phyloP scores from a whole-genome alignment of 2,329 filamentous ascomycete genomes.

The Beauveria scarabaeidicola region DNA sequence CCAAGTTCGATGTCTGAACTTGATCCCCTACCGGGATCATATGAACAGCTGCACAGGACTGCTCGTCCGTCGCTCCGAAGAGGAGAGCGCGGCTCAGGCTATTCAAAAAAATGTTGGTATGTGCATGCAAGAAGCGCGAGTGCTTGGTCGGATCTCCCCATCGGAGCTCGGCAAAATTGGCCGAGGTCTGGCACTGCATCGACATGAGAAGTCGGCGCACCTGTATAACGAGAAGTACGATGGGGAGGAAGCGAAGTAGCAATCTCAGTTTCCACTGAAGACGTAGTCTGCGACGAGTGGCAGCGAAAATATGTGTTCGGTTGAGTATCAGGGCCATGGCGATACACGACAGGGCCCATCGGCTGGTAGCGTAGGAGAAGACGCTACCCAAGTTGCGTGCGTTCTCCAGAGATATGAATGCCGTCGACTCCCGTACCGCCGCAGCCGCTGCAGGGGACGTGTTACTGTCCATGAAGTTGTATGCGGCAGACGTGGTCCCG shows the following conservation, averaged over 20 bases:
- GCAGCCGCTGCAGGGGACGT: neutral
- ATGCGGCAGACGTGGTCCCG: slow-evolving; percentile 18
- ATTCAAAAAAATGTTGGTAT: slow-evolving; percentile 63
- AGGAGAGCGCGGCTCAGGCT: slow-evolving; percentile 62
- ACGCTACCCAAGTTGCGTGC: slow-evolving; percentile 71
- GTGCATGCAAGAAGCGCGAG: slow-evolving; percentile 60
- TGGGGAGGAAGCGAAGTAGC: slow-evolving; percentile 60
- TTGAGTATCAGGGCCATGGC: slow-evolving; percentile 82
- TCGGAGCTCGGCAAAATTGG: slow-evolving; percentile 58
- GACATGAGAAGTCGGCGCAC: slow-evolving; percentile 66
- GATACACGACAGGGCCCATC: slow-evolving; percentile 86
- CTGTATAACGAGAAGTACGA: slow-evolving; percentile 61
- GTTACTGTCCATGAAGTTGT: slow-evolving; percentile 22
- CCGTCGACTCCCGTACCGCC: slow-evolving; percentile 27
- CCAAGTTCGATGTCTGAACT: slow-evolving; percentile 36
- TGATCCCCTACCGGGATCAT: slow-evolving; percentile 43
- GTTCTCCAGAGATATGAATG: slow-evolving; percentile 43
- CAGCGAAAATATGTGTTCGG: slow-evolving; percentile 87
- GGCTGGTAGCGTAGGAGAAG: slow-evolving; percentile 83
- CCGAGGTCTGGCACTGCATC: slow-evolving; percentile 84
- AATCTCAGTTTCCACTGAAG: slow-evolving; percentile 67
- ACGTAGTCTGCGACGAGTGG: slow-evolving; percentile 70
- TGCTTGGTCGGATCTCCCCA: slow-evolving; percentile 60
- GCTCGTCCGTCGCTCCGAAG: slow-evolving; percentile 62
- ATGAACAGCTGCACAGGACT: slow-evolving; percentile 64